These are phyloP conservation scores for Coemansia sp. DNA, from an alignment of 192 early-diverging fungal species.

Conservation along the genomic window DNA sequence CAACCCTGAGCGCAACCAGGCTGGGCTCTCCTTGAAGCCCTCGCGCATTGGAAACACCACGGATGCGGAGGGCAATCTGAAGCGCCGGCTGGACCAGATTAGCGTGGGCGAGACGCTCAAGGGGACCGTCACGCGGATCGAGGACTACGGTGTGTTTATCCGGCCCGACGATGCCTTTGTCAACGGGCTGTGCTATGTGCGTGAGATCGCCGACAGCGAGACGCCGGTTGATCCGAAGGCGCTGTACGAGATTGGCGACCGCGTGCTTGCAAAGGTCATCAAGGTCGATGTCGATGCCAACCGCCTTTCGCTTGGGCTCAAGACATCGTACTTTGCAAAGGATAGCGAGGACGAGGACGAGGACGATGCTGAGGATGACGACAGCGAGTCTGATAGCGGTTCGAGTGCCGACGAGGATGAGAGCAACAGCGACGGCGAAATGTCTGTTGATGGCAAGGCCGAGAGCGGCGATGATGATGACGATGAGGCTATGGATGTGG, in stretches of 20 bases:
- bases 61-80: slow-evolving; percentile 20
- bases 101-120: slow-evolving; percentile 72
- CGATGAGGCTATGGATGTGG: slow-evolving; percentile 14
- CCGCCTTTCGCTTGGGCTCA: slow-evolving; percentile 74
- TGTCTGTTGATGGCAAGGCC: slow-evolving; percentile 1
- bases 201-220: slow-evolving; percentile 81
- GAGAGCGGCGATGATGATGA: slow-evolving; percentile 1
- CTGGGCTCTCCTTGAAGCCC: slow-evolving; percentile 74
- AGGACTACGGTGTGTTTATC: slow-evolving; percentile 80
- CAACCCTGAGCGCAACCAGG: slow-evolving; percentile 57
- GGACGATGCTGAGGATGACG: slow-evolving; percentile 40
- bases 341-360: slow-evolving; percentile 55
- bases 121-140: slow-evolving; percentile 72
- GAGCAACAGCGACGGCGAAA: slow-evolving; percentile 6
- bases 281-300: slow-evolving; percentile 70
- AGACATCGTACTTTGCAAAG: slow-evolving; percentile 78
- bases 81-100: slow-evolving; percentile 62
- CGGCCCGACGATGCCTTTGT: slow-evolving; percentile 72
- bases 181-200: slow-evolving; percentile 82
- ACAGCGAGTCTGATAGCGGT: slow-evolving; percentile 28
- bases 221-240: slow-evolving; percentile 63
- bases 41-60: slow-evolving; percentile 48
- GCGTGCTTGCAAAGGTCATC: slow-evolving; percentile 78
- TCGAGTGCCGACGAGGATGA: slow-evolving; percentile 13
- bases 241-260: slow-evolving; percentile 81